Base-by-base conservation (phyloP, 768 basidiomycete genomes). In the Amanita molliuscula region DNA sequence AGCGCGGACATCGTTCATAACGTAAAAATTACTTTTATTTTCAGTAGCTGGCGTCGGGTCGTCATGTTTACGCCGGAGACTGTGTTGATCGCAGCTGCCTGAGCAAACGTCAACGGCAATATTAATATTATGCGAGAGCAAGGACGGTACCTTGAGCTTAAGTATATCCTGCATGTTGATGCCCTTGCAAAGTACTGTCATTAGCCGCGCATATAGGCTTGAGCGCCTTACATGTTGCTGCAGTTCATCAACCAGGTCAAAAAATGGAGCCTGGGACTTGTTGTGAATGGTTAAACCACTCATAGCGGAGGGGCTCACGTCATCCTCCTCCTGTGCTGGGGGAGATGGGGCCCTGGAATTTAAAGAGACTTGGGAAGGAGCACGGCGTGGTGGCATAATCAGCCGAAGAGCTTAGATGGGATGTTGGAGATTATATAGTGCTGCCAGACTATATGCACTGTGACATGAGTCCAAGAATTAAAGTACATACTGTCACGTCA, bases 81-180 rank as follows among this genome's bases (percentile, higher is more conserved):
- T 2, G 89, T 92, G 58, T 91, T 82, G 41, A 92, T 83, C 1
- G 88, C 81, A 25, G 86, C 86, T 29, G 81, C 66, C 88, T 91
- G 21, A 43, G 46, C n/a, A 46, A 44, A 23, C 21, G 18, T 47
- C 21, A 44, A 53, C 50, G 54, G 47, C 36, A 21, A 54, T 48
- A 57, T 41, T n/a, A n/a, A n/a, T n/a, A n/a, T 13, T 56, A 26
- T 15, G 6, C 29, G 29, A 20, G 47, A 20, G 21, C 26, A 40
- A 37, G 26, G 36, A 52, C 35, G 65, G 46, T 42, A 82, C 88
- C 68, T 96, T 96, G 54, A 97, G 79, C 67, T 97, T 97, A 45
- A 85, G 64, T 50, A 97, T 96, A 62, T 97, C 94, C 71, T 95
- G 91, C 23, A 92, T 82, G 56, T 93, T 95, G 64, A 95, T 94